phyloP scores from a whole-genome alignment of 441 rosid genomes.

The Melastoma candidum region DNA sequence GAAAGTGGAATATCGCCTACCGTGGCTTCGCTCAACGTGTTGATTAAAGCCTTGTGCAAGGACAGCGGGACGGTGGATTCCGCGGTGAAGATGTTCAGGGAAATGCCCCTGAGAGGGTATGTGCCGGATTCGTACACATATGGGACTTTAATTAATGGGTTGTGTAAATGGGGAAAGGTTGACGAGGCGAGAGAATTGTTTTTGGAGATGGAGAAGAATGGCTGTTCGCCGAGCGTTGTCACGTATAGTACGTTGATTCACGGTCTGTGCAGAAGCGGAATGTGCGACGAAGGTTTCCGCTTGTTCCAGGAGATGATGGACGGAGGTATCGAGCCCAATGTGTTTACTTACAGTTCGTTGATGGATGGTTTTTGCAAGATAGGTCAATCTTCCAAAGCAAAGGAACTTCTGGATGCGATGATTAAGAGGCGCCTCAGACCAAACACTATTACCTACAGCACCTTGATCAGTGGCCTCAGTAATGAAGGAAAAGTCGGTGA shows the following conservation, averaged over 20 bases:
- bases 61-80: conserved; percentile 49
- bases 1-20: conserved; percentile 45
- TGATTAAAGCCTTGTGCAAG: conserved; percentile 85
- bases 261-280: conserved; percentile 55
- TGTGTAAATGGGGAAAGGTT: conserved; percentile 58
- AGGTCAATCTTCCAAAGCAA: conserved; percentile 45
- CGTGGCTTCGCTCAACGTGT: conserved; percentile 68
- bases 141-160: conserved; percentile 84
- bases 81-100: conserved; percentile 61
- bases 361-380: conserved; percentile 84
- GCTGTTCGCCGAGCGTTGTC: conserved; percentile 70
- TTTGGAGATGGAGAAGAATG: conserved; percentile 60
- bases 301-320: conserved; percentile 62
- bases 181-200: conserved; percentile 63
- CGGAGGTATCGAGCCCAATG: conserved; percentile 72
- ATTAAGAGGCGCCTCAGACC: conserved; percentile 41
- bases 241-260: conserved; percentile 71
- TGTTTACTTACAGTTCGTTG: conserved; percentile 66
- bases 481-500: conserved; percentile 50
- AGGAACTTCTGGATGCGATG: conserved; percentile 58
- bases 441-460: conserved; percentile 60
- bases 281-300: conserved; percentile 47
- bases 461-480: conserved; percentile 64
- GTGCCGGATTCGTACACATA: conserved; percentile 76
- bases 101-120: conserved; percentile 70